These are phyloP conservation scores for Orbilia quercus DNA, from an alignment of 2,329 filamentous ascomycete genomes.

Conservation along the genomic window DNA sequence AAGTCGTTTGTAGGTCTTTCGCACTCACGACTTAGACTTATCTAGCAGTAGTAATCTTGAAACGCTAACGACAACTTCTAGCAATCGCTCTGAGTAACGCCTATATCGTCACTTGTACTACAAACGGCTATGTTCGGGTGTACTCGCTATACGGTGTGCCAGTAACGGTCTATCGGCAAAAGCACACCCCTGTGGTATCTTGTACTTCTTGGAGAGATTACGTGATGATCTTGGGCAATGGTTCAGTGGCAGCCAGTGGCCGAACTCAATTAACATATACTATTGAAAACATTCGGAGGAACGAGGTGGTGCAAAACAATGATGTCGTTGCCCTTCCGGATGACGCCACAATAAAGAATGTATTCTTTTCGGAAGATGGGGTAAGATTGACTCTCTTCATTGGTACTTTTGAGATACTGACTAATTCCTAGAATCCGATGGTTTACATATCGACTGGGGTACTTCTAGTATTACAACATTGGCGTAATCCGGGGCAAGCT, in stretches of 20 bases:
- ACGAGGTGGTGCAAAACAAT: constrained; percentile 93
- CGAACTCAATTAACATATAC: constrained; percentile 83
- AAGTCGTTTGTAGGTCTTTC: constrained; percentile 70
- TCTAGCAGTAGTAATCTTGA: neutral
- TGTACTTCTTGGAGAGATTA: constrained; percentile 96
- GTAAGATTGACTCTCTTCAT: constrained; percentile 67
- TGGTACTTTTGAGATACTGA: constrained; percentile 3
- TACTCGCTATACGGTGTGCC: constrained; percentile 94
- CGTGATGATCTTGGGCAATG: constrained; percentile 95
- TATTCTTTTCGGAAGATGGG: constrained; percentile 93
- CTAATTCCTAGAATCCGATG: constrained; percentile 78
- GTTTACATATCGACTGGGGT: constrained; percentile 95
- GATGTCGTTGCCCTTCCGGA: constrained; percentile 87
- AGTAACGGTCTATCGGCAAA: constrained; percentile 87
- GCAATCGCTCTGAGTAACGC: constrained; percentile 92
- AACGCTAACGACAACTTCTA: constrained; percentile 38
- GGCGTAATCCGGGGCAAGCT: constrained; percentile 85
- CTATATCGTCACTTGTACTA: constrained; percentile 89
- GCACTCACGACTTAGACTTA: no score
- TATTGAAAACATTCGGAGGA: constrained; percentile 92
- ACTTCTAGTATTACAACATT: constrained; percentile 86
- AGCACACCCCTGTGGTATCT: constrained; percentile 87
- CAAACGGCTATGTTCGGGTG: constrained; percentile 86
- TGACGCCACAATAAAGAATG: constrained; percentile 77
- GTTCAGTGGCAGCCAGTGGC: constrained; percentile 82